Percentiles rank a stretch among this genome's conserved stretches.
These are phyloP conservation scores for Phaffia tasmanica DNA, from an alignment of 768 basidiomycete species.

Conservation along the genomic window DNA sequence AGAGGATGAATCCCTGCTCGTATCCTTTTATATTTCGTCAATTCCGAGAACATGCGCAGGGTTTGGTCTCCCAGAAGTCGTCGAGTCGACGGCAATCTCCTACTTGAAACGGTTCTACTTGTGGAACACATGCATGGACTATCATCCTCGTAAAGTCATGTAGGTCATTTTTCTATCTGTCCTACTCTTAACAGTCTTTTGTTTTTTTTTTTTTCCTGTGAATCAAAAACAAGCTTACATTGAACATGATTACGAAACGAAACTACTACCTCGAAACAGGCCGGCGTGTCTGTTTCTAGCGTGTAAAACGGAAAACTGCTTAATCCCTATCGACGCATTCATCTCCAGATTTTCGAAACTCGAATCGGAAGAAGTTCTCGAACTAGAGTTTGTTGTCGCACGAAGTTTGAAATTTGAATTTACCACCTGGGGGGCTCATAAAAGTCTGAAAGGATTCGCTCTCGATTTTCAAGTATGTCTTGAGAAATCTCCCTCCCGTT, in stretches of 20 bases:
- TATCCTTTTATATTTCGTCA: constrained; percentile 78
- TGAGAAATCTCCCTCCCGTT: neutral
- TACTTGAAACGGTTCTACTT: constrained; percentile 96
- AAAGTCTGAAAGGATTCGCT: constrained; percentile 45
- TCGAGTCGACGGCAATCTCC: constrained; percentile 79
- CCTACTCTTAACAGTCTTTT: neutral
- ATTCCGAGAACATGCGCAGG: constrained; percentile 71
- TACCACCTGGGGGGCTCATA: constrained; percentile 45
- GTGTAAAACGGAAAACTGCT: constrained; percentile 92
- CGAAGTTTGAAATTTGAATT: constrained; percentile 93
- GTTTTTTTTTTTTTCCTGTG: neutral
- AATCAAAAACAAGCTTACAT: neutral
- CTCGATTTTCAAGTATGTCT: constrained; percentile 67
- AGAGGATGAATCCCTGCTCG: constrained; percentile 74
- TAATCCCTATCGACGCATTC: constrained; percentile 76
- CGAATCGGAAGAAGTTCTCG: constrained; percentile 68
- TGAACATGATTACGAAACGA: neutral
- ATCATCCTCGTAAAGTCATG: constrained; percentile 99
- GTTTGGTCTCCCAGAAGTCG: constrained; percentile 81
- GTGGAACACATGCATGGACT: constrained; percentile 97
- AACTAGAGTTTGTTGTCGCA: constrained; percentile 89
- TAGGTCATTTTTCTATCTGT: constrained; percentile 40
- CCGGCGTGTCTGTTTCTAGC: constrained; percentile 89
- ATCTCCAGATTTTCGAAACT: constrained; percentile 73
- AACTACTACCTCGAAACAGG: constrained; percentile 45